phyloP scores from a whole-genome alignment of 2,329 filamentous ascomycete genomes.

The Rutstroemia sp. region DNA sequence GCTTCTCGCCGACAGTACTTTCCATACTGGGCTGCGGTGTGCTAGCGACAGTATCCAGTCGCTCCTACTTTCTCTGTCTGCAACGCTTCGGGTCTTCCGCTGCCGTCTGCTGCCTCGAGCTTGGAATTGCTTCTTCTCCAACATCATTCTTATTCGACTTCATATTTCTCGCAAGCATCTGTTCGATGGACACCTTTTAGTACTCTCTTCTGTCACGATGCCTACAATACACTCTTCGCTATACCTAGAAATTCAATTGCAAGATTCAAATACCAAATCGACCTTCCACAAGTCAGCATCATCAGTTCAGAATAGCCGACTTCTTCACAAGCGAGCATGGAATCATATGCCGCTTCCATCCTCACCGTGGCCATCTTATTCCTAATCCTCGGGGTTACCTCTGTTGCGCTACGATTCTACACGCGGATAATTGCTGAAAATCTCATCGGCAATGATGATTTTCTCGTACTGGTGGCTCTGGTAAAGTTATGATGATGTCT shows the following conservation, averaged over 20 bases:
- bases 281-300: background rate
- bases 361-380: slow-evolving; percentile 2
- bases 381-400: background rate
- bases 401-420: slow-evolving; percentile 5
- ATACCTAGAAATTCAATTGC: slow-evolving; percentile 2
- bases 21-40: too few relatives aligned
- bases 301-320: background rate
- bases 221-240: background rate
- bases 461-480: slow-evolving; percentile 3
- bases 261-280: background rate
- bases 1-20: too few relatives aligned
- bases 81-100: too few relatives aligned
- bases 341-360: slow-evolving; percentile 6
- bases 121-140: too few relatives aligned
- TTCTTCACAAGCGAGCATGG: background rate
- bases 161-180: background rate
- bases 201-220: background rate
- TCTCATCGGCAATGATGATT: slow-evolving; percentile 6
- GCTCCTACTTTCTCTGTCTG: too few relatives aligned
- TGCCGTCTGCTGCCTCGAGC: too few relatives aligned
- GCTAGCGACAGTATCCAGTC: too few relatives aligned
- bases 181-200: background rate
- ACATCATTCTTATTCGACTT: background rate
- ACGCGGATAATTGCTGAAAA: slow-evolving; percentile 1
- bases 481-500: background rate